Base-by-base conservation (phyloP, 179 eudicot species). In the Nepenthes alata region DNA sequence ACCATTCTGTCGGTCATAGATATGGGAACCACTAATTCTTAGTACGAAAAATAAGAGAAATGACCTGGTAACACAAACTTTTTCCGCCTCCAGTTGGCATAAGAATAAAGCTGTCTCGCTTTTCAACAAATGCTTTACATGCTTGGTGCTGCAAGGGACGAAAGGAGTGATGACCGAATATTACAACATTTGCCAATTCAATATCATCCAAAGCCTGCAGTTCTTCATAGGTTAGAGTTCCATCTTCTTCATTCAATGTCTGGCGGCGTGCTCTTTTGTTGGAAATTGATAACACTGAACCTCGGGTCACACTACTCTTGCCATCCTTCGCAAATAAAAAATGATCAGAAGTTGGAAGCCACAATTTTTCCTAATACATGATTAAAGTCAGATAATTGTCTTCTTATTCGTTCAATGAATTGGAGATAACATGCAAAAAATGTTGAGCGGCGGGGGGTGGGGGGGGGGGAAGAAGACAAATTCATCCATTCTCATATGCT, bases 1-100 rank as follows among this genome's bases (percentile, higher is more conserved):
- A 25, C 25, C 25, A 25, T 25, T 25, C 25, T 25, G 25, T 25
- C 25, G 25, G 25, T 25, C 25, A 25, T 25, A 25, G 25, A 25
- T 25, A 25, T 25, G 5, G 52, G 3, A 58, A 50, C 9, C 56
- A 65, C 48, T 37, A 53, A 53, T 36, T 60, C 7, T 9, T n/a
- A 8, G 11, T 9, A 16, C 58, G 45, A 4, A 63, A 4, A 15
- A 53, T 36, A 48, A 44, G 63, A 66, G 56, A 72, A 36, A 63
- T 70, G 55, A 89, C 98, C 98, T 93, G 98, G 65, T 93, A 93
- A 67, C 98, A 93, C 47, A 89, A 78, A 80, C 98, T 93, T 79
- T 93, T 93, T 47, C 98, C 98, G 60, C 98, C 98, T 64, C 98
- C 98, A 55, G 98, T 93, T 60, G 98, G 98, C 96, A 93, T 80